Conservation (phyloP, 106 monocot species). For the Apostasia ramifera region DNA sequence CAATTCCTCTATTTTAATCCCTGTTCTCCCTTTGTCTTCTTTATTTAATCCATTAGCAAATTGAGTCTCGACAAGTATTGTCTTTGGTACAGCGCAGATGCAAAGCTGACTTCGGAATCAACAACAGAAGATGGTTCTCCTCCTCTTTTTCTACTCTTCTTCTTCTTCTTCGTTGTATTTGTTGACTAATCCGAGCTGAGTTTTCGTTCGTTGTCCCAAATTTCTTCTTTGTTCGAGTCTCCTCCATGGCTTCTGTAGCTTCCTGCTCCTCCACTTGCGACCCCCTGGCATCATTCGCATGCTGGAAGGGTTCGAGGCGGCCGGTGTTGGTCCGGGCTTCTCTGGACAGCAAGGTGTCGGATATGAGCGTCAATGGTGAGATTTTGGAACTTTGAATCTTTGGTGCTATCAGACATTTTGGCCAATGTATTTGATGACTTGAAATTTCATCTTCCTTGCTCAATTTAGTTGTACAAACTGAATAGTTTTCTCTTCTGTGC, state of each 20-base stretch:
- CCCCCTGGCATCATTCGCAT: constrained; percentile 10
- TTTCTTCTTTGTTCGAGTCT: constrained; percentile 4
- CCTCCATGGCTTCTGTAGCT: constrained; percentile 31
- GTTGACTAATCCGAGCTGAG: not conserved
- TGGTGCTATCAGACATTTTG: not conserved
- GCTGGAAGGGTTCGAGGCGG: not conserved
- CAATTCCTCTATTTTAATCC: too few relatives aligned
- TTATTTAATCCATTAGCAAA: not conserved
- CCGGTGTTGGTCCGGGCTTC: constrained; percentile 24
- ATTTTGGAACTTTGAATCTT: not conserved
- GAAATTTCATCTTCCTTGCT: too few relatives aligned
- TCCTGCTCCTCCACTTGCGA: constrained; percentile 23
- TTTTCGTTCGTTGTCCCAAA: not conserved
- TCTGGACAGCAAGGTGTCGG: constrained; percentile 57
- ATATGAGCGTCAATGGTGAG: constrained; percentile 75
- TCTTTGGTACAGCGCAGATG: not conserved
- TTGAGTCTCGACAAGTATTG: not conserved
- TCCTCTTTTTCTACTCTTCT: not conserved
- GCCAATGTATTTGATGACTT: too few relatives aligned
- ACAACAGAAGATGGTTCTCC: not conserved
- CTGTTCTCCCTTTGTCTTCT: too few relatives aligned
- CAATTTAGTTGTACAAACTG: too few relatives aligned
- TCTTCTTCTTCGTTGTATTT: not conserved
- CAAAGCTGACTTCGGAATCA: not conserved
- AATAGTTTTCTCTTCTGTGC: too few relatives aligned